Evolutionary conservation across 352 stramenopile species (phyloP).

Genomic region (Globisporangium solare): DNA sequence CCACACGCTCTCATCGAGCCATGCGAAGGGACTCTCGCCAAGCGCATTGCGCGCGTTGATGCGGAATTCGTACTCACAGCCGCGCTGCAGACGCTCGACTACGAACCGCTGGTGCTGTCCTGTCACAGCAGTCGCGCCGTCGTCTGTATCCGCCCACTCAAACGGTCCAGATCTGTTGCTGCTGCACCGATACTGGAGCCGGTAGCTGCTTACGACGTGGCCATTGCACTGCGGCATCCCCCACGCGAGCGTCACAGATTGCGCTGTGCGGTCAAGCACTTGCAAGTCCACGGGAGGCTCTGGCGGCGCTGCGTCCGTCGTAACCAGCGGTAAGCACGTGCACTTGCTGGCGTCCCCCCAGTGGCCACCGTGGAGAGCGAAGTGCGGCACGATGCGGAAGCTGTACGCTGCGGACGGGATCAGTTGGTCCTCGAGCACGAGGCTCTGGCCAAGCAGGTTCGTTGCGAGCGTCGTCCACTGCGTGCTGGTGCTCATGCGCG

Average conservation of each 20-base stretch:
- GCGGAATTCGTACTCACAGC: conserved; percentile 17
- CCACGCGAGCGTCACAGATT: conserved; percentile 35
- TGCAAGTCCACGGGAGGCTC: conserved; percentile 28
- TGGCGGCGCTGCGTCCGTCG: conserved; percentile 25
- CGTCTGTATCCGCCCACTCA: neutral
- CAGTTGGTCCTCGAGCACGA: conserved; percentile 18
- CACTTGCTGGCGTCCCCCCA: conserved; percentile 35
- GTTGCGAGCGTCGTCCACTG: conserved; percentile 27
- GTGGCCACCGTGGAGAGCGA: conserved; percentile 2
- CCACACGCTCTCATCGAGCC: conserved; percentile 10
- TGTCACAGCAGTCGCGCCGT: conserved; percentile 11
- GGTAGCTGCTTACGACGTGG: conserved; percentile 22
- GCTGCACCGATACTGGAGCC: conserved; percentile 12
- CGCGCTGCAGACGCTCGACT: conserved; percentile 8
- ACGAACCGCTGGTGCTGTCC: conserved; percentile 4
- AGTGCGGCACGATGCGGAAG: conserved; percentile 53
- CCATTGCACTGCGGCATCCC: conserved; percentile 49
- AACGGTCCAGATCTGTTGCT: too few relatives aligned
- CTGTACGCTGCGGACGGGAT: conserved; percentile 39
- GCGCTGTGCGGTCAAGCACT: conserved; percentile 31
- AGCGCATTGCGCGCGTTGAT: conserved; percentile 20
- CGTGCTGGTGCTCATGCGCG: conserved; percentile 26
- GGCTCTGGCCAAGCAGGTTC: conserved; percentile 20
- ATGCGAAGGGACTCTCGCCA: conserved; percentile 13
- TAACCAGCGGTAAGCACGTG: conserved; percentile 24